These are phyloP conservation scores for Kodamaea plutei DNA, from an alignment of 1,139 yeast species.

Conservation along the genomic window DNA sequence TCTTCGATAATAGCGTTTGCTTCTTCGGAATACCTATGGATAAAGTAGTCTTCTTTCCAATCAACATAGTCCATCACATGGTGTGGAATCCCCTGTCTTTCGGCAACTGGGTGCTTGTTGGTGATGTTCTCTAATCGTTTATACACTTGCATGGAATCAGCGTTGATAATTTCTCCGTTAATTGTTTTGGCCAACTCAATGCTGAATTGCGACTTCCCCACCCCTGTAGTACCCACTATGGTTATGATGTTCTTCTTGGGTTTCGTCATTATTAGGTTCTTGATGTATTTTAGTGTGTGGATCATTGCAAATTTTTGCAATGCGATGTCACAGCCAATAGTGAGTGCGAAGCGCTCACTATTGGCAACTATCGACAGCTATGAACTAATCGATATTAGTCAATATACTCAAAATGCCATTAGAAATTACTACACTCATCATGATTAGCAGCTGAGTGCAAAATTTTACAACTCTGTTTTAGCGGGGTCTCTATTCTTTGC, in stretches of 20 bases:
- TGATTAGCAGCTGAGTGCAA: too few relatives aligned
- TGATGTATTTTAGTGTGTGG: constrained; percentile 17
- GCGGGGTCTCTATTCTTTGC: too few relatives aligned
- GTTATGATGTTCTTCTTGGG: constrained; percentile 45
- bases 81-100: constrained; percentile 70
- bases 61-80: constrained; percentile 81
- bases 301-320: too few relatives aligned
- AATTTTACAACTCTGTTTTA: too few relatives aligned
- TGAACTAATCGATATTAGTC: too few relatives aligned
- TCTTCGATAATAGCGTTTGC: constrained; percentile 58
- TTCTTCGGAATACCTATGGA: constrained; percentile 76
- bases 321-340: too few relatives aligned
- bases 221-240: constrained; percentile 95
- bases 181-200: constrained; percentile 74
- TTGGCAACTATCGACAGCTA: too few relatives aligned
- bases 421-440: too few relatives aligned
- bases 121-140: constrained; percentile 70
- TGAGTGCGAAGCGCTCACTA: too few relatives aligned
- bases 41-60: constrained; percentile 79
- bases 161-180: constrained; percentile 89
- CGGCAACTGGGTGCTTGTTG: constrained; percentile 82
- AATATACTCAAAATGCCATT: too few relatives aligned
- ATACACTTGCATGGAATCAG: constrained; percentile 97
- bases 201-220: constrained; percentile 87
- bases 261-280: constrained; percentile 16